These are phyloP conservation scores for Litchi chinensis DNA, from an alignment of 345 rosid species.

Conservation along the genomic window DNA sequence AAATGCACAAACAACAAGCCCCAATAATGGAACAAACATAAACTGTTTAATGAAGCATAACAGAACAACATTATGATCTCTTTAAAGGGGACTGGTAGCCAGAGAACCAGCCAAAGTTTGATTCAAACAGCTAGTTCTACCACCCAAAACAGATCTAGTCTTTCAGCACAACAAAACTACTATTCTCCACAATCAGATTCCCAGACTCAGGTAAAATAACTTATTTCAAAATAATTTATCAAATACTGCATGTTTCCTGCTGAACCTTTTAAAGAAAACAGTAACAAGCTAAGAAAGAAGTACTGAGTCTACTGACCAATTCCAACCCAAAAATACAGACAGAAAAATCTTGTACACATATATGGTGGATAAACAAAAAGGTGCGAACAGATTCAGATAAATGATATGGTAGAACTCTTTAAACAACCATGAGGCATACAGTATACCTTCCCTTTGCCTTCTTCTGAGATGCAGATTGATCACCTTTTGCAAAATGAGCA, in stretches of 20 bases:
- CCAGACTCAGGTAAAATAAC: neutral
- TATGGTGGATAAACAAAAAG: constrained; percentile 1
- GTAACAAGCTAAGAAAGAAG: neutral
- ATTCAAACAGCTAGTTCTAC: neutral
- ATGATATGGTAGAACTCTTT: neutral
- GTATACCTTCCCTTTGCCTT: constrained; percentile 82
- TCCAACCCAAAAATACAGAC: neutral
- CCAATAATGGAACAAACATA: neutral
- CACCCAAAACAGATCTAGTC: neutral
- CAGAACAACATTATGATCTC: neutral
- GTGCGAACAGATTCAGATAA: neutral
- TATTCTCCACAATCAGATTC: neutral
- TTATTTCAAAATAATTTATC: neutral
- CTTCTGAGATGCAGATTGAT: constrained; percentile 68
- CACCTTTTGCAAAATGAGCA: constrained; percentile 95
- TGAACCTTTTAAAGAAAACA: neutral
- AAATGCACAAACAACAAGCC: neutral
- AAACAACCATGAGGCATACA: neutral
- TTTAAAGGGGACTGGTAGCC: neutral
- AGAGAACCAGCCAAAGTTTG: neutral
- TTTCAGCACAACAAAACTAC: neutral
- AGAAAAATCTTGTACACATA: neutral
- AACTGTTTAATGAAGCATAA: neutral
- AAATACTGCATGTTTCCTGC: neutral
- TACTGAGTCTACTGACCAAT: neutral